These are phyloP conservation scores for Fusarium lyarnte DNA, from an alignment of 2,329 filamentous ascomycete genomes.

Conservation along the genomic window DNA sequence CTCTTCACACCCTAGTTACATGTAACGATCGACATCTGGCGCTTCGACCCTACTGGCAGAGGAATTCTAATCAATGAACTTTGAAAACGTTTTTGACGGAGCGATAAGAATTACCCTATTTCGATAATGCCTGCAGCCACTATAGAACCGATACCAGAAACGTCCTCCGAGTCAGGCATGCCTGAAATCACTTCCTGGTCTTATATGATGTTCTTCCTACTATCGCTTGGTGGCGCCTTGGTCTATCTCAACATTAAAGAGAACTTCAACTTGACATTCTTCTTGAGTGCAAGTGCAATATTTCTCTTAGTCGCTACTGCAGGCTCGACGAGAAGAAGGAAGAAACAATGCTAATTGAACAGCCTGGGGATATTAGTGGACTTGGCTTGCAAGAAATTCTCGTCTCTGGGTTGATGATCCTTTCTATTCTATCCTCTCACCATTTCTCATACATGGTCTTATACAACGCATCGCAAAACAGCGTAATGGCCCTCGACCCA, in stretches of 20 bases:
- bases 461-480: slow-evolving; percentile 10
- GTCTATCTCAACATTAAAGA: background rate
- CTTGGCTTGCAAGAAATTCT: rapidly evolving
- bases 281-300: background rate
- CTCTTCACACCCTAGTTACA: no score
- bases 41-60: no score
- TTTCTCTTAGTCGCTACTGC: background rate
- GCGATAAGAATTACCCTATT: no score
- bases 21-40: no score
- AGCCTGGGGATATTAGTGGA: rapidly evolving
- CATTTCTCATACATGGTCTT: slow-evolving; percentile 3
- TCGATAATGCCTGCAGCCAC: background rate
- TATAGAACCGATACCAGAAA: background rate
- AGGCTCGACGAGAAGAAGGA: rapidly evolving
- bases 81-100: no score
- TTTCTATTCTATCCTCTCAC: background rate
- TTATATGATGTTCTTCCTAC: background rate
- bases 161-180: rapidly evolving
- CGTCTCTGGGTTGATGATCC: no score
- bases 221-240: background rate
- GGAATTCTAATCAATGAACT: no score
- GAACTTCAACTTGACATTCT: background rate
- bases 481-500: background rate
- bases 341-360: rapidly evolving
- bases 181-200: rapidly evolving